Percentiles rank a stretch among this genome's conserved stretches.
Evolutionary conservation across 352 stramenopile genomes (phyloP).

Genomic region (Pythium chondricola): DNA sequence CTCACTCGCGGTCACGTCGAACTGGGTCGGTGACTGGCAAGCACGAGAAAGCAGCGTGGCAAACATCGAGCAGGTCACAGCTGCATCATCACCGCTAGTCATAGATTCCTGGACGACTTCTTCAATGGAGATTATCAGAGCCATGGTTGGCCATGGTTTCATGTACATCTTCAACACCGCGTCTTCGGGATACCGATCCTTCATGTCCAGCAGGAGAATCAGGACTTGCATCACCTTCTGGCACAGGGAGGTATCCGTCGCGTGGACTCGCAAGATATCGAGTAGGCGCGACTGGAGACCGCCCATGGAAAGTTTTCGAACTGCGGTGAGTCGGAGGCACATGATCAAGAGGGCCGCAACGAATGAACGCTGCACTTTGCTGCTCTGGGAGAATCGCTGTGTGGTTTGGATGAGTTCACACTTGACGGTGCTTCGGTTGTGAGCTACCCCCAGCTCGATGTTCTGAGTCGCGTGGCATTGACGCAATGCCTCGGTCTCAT

Average conservation of each 20-base stretch:
- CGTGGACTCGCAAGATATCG: neutral
- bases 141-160: constrained; percentile 5
- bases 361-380: constrained; percentile 14
- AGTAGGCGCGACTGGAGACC: constrained; percentile 11
- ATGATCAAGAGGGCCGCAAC: constrained; percentile 12
- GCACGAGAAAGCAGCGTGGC: neutral
- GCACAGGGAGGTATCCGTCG: constrained; percentile 2
- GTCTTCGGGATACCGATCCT: constrained; percentile 2
- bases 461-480: constrained; percentile 1
- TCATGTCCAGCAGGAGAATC: neutral
- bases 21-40: neutral
- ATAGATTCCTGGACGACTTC: neutral
- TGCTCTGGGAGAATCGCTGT: neutral
- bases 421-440: constrained; percentile 13
- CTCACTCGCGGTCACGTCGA: neutral
- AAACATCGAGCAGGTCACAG: too few relatives aligned
- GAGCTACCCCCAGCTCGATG: neutral
- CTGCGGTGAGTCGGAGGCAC: constrained; percentile 4
- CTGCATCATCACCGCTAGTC: neutral
- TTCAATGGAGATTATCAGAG: neutral
- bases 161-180: constrained; percentile 4
- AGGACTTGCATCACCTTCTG: neutral
- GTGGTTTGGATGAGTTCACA: constrained; percentile 13
- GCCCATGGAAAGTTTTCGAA: constrained; percentile 11
- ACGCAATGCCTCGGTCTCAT: constrained; percentile 6